Percentiles rank a stretch among this genome's conserved stretches.
These are phyloP conservation scores for Rhodotorula sp. DNA, from an alignment of 1,284 basidiomycete genomes.

Conservation along the genomic window DNA sequence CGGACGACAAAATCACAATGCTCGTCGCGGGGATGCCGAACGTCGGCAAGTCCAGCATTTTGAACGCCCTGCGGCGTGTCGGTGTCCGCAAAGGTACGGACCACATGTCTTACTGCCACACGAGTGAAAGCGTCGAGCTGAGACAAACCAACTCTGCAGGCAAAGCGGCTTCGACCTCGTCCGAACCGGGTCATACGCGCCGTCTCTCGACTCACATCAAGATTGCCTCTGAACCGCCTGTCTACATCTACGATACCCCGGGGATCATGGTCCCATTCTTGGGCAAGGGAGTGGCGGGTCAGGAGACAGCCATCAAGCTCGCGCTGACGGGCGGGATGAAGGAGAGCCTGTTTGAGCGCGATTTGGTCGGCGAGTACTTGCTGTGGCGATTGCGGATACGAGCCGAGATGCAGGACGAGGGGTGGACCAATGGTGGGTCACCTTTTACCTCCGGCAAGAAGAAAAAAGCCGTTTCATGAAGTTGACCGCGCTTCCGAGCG, in stretches of 20 bases:
- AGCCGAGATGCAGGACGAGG: conserved; percentile 58
- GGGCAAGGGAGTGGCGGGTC: conserved; percentile 76
- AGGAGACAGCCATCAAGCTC: conserved; percentile 88
- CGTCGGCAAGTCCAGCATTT: conserved; percentile 91
- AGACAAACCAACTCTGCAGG: conserved; percentile 49
- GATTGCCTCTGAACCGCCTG: conserved; percentile 70
- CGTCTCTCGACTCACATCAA: conserved; percentile 79
- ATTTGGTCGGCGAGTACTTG: conserved; percentile 80
- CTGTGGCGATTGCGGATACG: conserved; percentile 73
- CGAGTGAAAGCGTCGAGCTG: not conserved
- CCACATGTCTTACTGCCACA: not conserved
- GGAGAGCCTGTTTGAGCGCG: conserved; percentile 82
- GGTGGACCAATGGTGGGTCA: conserved; percentile 58
- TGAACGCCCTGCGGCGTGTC: conserved; percentile 86
- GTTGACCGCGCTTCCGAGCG: not conserved
- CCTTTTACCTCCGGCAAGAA: not conserved
- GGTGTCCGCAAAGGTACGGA: conserved; percentile 80
- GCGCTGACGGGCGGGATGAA: conserved; percentile 95
- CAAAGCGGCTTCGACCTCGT: conserved; percentile 86
- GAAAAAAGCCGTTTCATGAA: not conserved
- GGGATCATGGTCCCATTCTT: conserved; percentile 97
- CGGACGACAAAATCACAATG: conserved; percentile 53
- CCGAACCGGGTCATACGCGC: conserved; percentile 83
- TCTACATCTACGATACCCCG: conserved; percentile 94
- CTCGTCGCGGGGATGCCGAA: conserved; percentile 98